Evolutionary conservation across 2,329 filamentous ascomycete genomes (phyloP), one percentile per base, ranked within the genome.

Genomic region (Cytospora piceicola): DNA sequence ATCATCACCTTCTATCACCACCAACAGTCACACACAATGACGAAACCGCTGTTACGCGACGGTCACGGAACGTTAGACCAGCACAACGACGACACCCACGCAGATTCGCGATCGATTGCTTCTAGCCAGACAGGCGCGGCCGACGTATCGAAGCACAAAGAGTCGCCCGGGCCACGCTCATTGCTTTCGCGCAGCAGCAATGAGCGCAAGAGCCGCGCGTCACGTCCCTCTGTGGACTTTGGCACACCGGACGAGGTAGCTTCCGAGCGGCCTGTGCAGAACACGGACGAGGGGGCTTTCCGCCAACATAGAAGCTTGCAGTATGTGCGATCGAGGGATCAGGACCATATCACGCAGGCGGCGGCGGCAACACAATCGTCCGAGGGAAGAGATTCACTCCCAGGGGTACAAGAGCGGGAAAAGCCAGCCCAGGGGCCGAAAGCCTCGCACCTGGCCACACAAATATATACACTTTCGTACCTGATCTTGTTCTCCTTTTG

Each of bases 401-500:
- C 29, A 34, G 49, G 49, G 14, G 22, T 30, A 14, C 27, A 64
- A 30, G 58, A 30, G 14, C 56, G 66, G 29, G 57, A 49, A 24
- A 55, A 64, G 34, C 29, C 32, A 49, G 39, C 20, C 2, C 46
- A 39, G 3, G 56, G 58, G 20, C 14, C 34, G 4, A 22, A 29
- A 17, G 76, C 83, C 29, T 88, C 88, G 1, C 79, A 76, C 64
- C 73, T 81, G 32, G 81, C 80, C 11, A 90, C 86, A 1, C 78
- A 87, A 71, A 70, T 90, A 67, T 92, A 93, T 77, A 93, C 89
- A 2, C 74, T 93, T 67, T 93, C 92, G 0, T 92, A 96, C 76
- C 85, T 97, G 29, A 82, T 96, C 66, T 83, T 97, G 73, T 97
- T 97, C 77, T 88, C 94, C 22, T 84, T 97, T 22, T 78, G 94